Conservation (phyloP, 257 asterid species). For the Solanum bukasovii region DNA sequence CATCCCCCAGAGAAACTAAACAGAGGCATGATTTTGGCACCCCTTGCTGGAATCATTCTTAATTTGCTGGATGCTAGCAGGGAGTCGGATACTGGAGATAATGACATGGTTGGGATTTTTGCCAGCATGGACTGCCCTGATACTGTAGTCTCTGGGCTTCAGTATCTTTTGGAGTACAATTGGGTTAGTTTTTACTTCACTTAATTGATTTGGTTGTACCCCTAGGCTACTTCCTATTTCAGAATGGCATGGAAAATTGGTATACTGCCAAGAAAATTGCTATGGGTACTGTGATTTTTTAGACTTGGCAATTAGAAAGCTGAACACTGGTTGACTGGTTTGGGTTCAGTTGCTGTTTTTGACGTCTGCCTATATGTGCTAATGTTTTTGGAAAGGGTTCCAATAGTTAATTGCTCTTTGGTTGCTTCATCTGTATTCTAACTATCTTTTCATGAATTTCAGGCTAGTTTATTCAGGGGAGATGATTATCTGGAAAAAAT, state of each 20-base stretch:
- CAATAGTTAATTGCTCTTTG: background rate
- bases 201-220: background rate
- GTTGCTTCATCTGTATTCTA: background rate
- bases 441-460: constrained; percentile 8
- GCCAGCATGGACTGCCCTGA: constrained; percentile 87
- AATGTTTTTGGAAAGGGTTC: background rate
- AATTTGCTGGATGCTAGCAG: constrained; percentile 59
- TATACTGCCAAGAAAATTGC: background rate
- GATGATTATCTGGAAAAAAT: constrained; percentile 44
- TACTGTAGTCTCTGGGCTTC: constrained; percentile 63
- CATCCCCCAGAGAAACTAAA: constrained; percentile 62
- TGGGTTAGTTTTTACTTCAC: constrained; percentile 44
- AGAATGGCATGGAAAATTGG: background rate
- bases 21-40: constrained; percentile 81
- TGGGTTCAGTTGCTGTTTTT: background rate
- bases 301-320: background rate
- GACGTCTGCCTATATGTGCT: background rate
- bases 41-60: constrained; percentile 79
- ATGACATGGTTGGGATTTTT: constrained; percentile 58
- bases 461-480: constrained; percentile 57
- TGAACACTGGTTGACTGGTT: background rate
- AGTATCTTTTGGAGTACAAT: constrained; percentile 63
- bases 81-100: constrained; percentile 21
- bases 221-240: background rate
- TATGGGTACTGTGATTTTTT: background rate